These are phyloP conservation scores for Paramecium pentaurelia DNA, from an alignment of 73 alveolate species.

Conservation along the genomic window DNA sequence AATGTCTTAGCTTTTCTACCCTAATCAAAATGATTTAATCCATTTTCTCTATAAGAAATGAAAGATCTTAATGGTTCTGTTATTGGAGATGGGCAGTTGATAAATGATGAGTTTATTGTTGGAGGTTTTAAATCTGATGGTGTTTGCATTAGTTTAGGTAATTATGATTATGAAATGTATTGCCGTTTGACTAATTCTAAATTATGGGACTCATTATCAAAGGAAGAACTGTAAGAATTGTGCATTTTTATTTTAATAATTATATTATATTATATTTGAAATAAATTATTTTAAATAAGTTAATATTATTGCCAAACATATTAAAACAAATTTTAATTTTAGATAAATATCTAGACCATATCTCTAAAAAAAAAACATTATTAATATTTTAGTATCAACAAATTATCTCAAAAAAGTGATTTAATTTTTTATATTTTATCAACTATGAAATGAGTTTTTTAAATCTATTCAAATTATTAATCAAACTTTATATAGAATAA, in stretches of 20 bases:
- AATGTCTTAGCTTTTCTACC: background rate
- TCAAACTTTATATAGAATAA: too few species aligned
- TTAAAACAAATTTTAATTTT: background rate
- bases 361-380: too few species aligned
- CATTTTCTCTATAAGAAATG: background rate
- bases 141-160: background rate
- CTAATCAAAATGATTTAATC: background rate
- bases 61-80: constrained; percentile 10
- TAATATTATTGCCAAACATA: background rate
- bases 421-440: too few species aligned
- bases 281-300: background rate
- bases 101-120: constrained; percentile 10
- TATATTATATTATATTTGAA: background rate
- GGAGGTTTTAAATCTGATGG: constrained; percentile 36
- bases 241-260: background rate
- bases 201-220: background rate
- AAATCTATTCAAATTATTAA: background rate
- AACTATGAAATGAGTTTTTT: background rate
- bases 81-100: background rate
- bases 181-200: background rate
- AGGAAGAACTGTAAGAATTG: background rate
- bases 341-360: background rate
- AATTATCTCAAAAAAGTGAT: too few species aligned
- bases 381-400: too few species aligned
- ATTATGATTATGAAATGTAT: background rate